Conservation (phyloP, 1,284 basidiomycete genomes). For the Papiliotrema terrestris region DNA sequence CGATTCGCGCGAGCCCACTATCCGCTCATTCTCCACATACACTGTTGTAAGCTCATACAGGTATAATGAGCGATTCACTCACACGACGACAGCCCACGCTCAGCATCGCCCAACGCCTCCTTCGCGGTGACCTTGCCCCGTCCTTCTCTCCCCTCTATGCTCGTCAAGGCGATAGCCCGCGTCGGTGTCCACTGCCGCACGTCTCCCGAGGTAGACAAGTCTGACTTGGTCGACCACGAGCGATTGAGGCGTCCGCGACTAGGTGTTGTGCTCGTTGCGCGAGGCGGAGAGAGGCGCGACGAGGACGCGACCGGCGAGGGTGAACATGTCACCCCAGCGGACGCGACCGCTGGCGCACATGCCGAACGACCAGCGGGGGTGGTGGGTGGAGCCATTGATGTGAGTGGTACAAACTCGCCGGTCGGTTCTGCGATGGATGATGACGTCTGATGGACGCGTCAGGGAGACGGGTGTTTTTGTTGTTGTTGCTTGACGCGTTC, state of each 20-base stretch:
- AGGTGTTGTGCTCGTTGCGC: not conserved
- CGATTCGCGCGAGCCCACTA: not conserved
- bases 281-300: not conserved
- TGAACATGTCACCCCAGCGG: too few relatives aligned
- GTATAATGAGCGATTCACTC: too few relatives aligned
- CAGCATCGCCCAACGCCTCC: not conserved
- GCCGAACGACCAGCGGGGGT: not conserved
- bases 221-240: not conserved
- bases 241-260: not conserved
- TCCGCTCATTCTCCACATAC: conserved; percentile 1
- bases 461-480: too few relatives aligned
- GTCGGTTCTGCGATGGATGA: too few relatives aligned
- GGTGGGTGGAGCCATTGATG: too few relatives aligned
- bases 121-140: not conserved
- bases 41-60: not conserved
- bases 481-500: too few relatives aligned
- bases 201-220: not conserved
- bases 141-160: not conserved
- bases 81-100: not conserved
- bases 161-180: not conserved
- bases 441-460: too few relatives aligned
- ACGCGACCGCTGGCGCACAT: too few relatives aligned
- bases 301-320: too few relatives aligned
- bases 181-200: not conserved
- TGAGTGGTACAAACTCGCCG: too few relatives aligned